Evolutionary conservation across 805 yeast species (phyloP), one percentile per base, ranked within the genome.

Genomic region (Candida peoriensis): DNA sequence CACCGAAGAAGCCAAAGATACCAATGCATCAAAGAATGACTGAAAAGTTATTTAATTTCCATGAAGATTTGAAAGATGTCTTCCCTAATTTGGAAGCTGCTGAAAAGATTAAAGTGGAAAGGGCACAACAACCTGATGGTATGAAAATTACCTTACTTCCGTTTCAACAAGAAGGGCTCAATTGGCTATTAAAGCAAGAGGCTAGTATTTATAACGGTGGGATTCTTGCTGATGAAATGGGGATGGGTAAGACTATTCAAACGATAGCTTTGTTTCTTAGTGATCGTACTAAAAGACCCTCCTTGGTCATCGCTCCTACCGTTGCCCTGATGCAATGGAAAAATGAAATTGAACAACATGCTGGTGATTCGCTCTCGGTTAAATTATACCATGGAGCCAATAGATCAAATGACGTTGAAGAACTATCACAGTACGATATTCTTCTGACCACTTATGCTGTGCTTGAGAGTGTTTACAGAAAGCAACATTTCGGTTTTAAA

Each of bases 321-420:
- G 98, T 93, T n/a, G 97, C 97, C 1, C 63, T 93, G 30, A 85
- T 93, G 83, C 99, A 93, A 57, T 93, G 99, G 99, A 84, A 81
- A 52, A 77, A 81, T 49, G 99, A 93, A 61, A 93, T 93, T 34
- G 85, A 78, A 41, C 75, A 72, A 32, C 96, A 93, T 56, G 81
- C 97, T 0, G 76, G 74, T 22, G 85, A 81, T 7, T 64, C 66
- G 15, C 61, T 93, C 44, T 76, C 70, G 39, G 86, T 81, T 5
- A 74, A 76, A 13, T 61, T 90, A 3, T 93, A 70, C 55, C 97
- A 93, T 60, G 98, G 97, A 8, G 81, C 93, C 0, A 82, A 80
- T 47, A 69, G 96, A 34, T 73, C 84, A 2, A 72, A 33, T 52
- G 69, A 8, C 28, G 39, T 30, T 6, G 68, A 72, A 8, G 88